These are phyloP conservation scores for Mycena olivaceomarginata DNA, from an alignment of 768 basidiomycete genomes.

Conservation along the genomic window DNA sequence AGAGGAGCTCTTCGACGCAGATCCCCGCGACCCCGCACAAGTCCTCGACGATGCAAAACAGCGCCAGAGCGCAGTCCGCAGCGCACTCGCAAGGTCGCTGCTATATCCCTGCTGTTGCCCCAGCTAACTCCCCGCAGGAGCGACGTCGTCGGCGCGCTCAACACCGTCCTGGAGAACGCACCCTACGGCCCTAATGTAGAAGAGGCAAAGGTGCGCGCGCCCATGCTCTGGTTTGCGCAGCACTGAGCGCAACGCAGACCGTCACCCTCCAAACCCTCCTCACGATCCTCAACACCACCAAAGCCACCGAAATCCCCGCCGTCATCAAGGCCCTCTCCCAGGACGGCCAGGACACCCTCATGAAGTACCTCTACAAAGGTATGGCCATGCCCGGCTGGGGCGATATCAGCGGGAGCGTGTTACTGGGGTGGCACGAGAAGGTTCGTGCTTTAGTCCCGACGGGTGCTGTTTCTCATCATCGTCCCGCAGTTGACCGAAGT, in stretches of 20 bases:
- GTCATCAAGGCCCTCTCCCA: constrained; percentile 84
- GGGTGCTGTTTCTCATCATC: too few relatives aligned
- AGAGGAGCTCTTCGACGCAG: constrained; percentile 90
- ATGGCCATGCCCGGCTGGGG: constrained; percentile 84
- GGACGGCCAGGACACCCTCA: constrained; percentile 91
- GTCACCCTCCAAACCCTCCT: constrained; percentile 88
- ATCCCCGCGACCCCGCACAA: constrained; percentile 86
- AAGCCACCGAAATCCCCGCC: constrained; percentile 88
- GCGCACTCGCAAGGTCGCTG: constrained; percentile 83
- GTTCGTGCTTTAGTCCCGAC: constrained; percentile 58
- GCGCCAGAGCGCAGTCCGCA: constrained; percentile 83
- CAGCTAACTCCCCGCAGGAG: constrained; percentile 66
- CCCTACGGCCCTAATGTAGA: constrained; percentile 94
- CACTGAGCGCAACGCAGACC: constrained; percentile 65
- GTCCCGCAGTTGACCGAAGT: constrained; percentile 87
- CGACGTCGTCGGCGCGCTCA: constrained; percentile 85
- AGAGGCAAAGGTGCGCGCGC: constrained; percentile 87
- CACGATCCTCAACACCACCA: constrained; percentile 95
- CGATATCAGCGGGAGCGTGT: constrained; percentile 76
- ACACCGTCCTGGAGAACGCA: constrained; percentile 81
- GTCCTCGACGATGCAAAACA: constrained; percentile 87
- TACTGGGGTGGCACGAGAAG: constrained; percentile 97
- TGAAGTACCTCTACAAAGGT: constrained; percentile 99
- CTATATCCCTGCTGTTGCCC: neutral
- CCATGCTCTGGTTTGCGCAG: constrained; percentile 1